A percentile compares a stretch with the other conserved stretches of the same genome.
phyloP scores from a whole-genome alignment of 2,329 filamentous ascomycete genomes.

The Microsporum audouinii region DNA sequence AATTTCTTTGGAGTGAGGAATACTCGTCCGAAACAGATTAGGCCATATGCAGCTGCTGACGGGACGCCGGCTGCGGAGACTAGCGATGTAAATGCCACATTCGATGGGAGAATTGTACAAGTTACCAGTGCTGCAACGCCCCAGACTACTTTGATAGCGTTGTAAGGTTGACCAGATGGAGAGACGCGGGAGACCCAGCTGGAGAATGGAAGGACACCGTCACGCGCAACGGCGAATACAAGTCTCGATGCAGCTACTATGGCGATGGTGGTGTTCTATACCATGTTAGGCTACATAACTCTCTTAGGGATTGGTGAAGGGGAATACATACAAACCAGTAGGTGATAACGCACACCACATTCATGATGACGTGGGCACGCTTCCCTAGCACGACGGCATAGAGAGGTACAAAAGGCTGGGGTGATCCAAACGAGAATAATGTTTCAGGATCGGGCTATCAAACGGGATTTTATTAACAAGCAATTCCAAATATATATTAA shows the following conservation, averaged over 20 bases:
- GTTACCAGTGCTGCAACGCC: constrained; percentile 43
- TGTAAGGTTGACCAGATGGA: constrained; percentile 45
- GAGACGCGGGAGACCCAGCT: constrained; percentile 46
- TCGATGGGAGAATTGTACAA: constrained; percentile 48
- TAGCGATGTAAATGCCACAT: constrained; percentile 43
- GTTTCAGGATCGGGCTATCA: constrained; percentile 42
- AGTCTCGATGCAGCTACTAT: constrained; percentile 50
- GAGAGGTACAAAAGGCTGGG: constrained; percentile 48
- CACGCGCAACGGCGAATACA: constrained; percentile 51
- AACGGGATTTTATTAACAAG: constrained; percentile 8
- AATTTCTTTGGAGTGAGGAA: constrained; percentile 40
- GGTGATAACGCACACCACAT: constrained; percentile 43
- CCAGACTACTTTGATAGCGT: constrained; percentile 50
- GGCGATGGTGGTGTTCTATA: constrained; percentile 48
- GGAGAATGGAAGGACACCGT: constrained; percentile 50
- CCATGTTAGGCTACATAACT: neutral
- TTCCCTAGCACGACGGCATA: constrained; percentile 47
- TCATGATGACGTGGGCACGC: constrained; percentile 51
- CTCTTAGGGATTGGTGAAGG: neutral
- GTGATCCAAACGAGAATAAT: constrained; percentile 43
- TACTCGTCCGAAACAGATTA: constrained; percentile 41
- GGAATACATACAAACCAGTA: constrained; percentile 39
- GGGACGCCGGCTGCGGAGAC: constrained; percentile 44
- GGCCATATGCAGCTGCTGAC: constrained; percentile 42
- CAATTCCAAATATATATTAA: neutral